Evolutionary conservation across 2,329 filamentous ascomycete genomes (phyloP).

Genomic region (Coccinonectria pachysandricola): DNA sequence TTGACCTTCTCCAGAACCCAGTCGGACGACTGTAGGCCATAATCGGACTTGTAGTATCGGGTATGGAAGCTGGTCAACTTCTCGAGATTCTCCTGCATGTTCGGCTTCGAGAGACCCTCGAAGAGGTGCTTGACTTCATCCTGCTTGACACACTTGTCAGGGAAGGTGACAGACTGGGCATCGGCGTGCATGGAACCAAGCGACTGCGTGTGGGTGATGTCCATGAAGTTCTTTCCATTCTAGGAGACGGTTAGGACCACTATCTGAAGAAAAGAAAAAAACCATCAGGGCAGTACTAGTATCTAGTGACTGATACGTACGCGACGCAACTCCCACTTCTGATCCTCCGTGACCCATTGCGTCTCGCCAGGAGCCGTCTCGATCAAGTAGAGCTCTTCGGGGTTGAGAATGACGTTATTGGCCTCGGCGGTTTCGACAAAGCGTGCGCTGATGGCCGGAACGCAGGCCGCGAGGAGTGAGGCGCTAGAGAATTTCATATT

Average conservation of each 20-base stretch:
- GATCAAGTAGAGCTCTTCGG: conserved; percentile 50
- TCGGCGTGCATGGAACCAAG: conserved; percentile 35
- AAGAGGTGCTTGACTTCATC: conserved; percentile 58
- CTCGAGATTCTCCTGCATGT: conserved; percentile 70
- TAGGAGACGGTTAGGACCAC: conserved; percentile 29
- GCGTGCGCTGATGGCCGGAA: conserved; percentile 44
- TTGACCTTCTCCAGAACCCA: conserved; percentile 76
- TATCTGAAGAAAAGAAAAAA: too few species aligned
- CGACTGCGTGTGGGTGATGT: conserved; percentile 69
- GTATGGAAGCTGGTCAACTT: conserved; percentile 72
- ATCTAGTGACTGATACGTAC: too few species aligned
- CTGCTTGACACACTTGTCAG: conserved; percentile 53
- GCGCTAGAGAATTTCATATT: conserved; percentile 44
- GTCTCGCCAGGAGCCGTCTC: conserved; percentile 78
- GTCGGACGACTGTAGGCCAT: conserved; percentile 72
- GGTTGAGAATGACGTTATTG: conserved; percentile 39
- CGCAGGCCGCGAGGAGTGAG: conserved; percentile 43
- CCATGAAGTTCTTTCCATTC: conserved; percentile 85
- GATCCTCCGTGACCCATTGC: conserved; percentile 80
- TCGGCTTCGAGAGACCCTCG: conserved; percentile 58
- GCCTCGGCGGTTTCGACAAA: conserved; percentile 44
- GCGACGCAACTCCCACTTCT: conserved; percentile 85
- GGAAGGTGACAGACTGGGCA: conserved; percentile 45
- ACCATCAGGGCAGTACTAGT: too few species aligned
- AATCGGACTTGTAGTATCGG: conserved; percentile 69